phyloP scores from a whole-genome alignment of 2,329 filamentous ascomycete species.

The Penicillium sp. region DNA sequence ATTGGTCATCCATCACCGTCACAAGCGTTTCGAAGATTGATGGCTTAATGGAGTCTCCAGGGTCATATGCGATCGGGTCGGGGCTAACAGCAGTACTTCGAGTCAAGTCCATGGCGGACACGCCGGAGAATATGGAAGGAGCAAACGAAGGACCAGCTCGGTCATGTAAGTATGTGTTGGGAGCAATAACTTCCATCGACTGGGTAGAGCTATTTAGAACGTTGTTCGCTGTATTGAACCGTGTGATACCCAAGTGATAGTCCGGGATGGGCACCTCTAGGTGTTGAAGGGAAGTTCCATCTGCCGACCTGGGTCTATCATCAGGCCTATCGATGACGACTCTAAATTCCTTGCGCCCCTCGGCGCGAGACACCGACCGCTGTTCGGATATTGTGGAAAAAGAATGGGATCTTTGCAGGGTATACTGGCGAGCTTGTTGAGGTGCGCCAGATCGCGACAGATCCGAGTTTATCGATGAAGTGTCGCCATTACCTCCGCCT shows the following conservation, averaged over 20 bases:
- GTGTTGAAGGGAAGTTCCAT: constrained; percentile 61
- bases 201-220: constrained; percentile 82
- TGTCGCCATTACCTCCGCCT: constrained; percentile 32
- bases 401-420: constrained; percentile 70
- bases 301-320: constrained; percentile 67
- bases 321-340: constrained; percentile 77
- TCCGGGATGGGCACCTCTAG: constrained; percentile 80
- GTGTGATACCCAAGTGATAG: constrained; percentile 80
- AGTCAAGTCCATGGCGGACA: constrained; percentile 38
- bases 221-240: constrained; percentile 78
- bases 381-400: constrained; percentile 77
- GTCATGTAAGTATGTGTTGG: constrained; percentile 33
- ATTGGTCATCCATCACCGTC: constrained; percentile 78
- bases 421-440: constrained; percentile 26
- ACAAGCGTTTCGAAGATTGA: constrained; percentile 80
- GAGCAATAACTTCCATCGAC: constrained; percentile 47
- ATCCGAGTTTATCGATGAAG: constrained; percentile 29
- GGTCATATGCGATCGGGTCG: constrained; percentile 50
- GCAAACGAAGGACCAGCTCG: constrained; percentile 40
- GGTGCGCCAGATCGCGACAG: constrained; percentile 28
- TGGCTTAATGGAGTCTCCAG: constrained; percentile 66
- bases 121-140: constrained; percentile 43
- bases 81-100: constrained; percentile 39
- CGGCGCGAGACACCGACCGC: constrained; percentile 41
- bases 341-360: constrained; percentile 71